These are phyloP conservation scores for Circinella umbellata DNA, from an alignment of 371 early-diverging fungal species.

Conservation along the genomic window DNA sequence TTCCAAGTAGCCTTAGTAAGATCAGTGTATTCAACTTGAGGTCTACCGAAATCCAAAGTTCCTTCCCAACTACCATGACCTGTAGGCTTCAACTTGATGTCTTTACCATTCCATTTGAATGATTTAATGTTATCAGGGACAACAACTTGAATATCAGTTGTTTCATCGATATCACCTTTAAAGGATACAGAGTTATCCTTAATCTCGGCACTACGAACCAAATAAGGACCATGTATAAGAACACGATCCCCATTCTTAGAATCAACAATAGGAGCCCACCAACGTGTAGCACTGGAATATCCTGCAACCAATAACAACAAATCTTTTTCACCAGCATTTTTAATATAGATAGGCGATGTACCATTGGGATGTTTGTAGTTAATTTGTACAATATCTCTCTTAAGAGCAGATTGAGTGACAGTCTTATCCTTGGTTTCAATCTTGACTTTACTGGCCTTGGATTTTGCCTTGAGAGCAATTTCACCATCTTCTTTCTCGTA, in stretches of 20 bases:
- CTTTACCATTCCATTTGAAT: slow-evolving; percentile 25
- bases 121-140: slow-evolving; percentile 12
- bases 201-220: slow-evolving; percentile 27
- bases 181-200: slow-evolving; percentile 12
- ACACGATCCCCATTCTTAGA: slow-evolving; percentile 9
- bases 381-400: slow-evolving; percentile 15
- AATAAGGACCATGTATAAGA: slow-evolving; percentile 27
- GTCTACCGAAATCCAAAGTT: slow-evolving; percentile 10
- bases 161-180: slow-evolving; percentile 23
- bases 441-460: slow-evolving; percentile 7
- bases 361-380: slow-evolving; percentile 29
- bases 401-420: slow-evolving; percentile 1
- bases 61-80: slow-evolving; percentile 19
- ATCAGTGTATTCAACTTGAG: slow-evolving; percentile 15
- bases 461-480: slow-evolving; percentile 18
- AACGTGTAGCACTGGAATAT: slow-evolving; percentile 20
- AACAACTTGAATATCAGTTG: slow-evolving; percentile 23
- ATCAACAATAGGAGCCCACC: slow-evolving; percentile 24
- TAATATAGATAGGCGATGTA: slow-evolving; percentile 15
- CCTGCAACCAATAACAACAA: slow-evolving; percentile 23
- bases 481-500: slow-evolving; percentile 27
- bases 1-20: slow-evolving; percentile 25
- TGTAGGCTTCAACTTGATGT: slow-evolving; percentile 9
- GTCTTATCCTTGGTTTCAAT: slow-evolving; percentile 1
- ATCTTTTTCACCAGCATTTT: slow-evolving; percentile 8